Percentiles rank a stretch among this genome's conserved stretches.
phyloP scores from a whole-genome alignment of 129 eudicot genomes.

The Apium graveolens region DNA sequence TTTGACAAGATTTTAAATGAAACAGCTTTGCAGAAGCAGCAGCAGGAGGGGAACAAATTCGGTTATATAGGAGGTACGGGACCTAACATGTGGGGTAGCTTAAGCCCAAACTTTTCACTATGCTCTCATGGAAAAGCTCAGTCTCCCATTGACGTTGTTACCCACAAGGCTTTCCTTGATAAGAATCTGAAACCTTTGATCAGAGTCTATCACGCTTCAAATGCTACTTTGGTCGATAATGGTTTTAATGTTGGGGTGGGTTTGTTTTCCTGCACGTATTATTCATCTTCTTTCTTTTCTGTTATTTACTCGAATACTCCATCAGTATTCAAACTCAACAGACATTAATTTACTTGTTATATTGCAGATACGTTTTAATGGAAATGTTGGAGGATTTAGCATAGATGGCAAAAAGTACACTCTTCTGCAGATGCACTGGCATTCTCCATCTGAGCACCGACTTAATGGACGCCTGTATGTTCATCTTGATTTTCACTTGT shows the following conservation, averaged over 20 bases:
- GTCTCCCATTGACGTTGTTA: conserved; percentile 68
- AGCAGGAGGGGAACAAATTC: conserved; percentile 15
- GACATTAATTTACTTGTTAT: neutral
- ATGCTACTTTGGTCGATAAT: conserved; percentile 67
- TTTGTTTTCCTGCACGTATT: neutral
- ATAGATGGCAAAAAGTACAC: conserved; percentile 50
- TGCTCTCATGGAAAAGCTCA: conserved; percentile 67
- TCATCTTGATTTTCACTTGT: neutral
- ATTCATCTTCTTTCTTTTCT: neutral
- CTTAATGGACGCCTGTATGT: conserved; percentile 60
- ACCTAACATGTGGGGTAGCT: conserved; percentile 55
- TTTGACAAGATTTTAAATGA: neutral
- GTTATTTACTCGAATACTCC: neutral
- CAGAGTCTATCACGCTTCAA: conserved; percentile 35
- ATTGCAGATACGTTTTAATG: conserved; percentile 48
- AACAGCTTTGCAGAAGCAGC: neutral
- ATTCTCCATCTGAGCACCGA: conserved; percentile 90
- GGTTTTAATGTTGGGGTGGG: conserved; percentile 69
- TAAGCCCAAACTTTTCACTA: conserved; percentile 44
- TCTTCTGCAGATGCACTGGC: conserved; percentile 89
- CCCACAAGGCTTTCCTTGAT: conserved; percentile 27
- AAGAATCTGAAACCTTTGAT: conserved; percentile 48
- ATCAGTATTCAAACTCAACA: neutral
- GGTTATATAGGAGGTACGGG: conserved; percentile 47
- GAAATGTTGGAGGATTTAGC: conserved; percentile 42